A percentile compares a stretch with the other conserved stretches of the same genome.
phyloP scores from a whole-genome alignment of 495 filamentous ascomycete genomes.

The Neurospora sp. region DNA sequence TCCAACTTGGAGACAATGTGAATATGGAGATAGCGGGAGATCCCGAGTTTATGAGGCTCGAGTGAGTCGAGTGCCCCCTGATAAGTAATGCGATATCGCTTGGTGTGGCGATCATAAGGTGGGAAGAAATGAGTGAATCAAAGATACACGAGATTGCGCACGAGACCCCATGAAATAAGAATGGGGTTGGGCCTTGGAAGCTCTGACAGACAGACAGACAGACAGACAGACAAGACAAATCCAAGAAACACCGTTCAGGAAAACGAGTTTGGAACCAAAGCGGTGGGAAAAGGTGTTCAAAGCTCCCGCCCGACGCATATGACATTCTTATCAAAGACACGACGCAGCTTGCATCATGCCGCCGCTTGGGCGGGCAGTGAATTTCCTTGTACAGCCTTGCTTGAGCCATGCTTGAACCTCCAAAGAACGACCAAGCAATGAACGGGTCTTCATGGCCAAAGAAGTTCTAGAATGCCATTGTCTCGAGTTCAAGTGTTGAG shows the following conservation, averaged over 20 bases:
- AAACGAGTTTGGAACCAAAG: background rate
- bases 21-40: background rate
- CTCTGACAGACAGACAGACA: background rate
- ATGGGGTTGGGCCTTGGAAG: background rate
- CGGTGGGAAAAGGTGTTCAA: background rate
- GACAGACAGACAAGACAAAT: background rate
- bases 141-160: background rate
- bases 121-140: background rate
- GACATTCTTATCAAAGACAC: background rate
- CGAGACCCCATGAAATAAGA: background rate
- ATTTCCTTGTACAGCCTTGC: background rate
- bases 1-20: background rate
- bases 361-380: background rate
- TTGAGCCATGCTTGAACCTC: background rate
- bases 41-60: background rate
- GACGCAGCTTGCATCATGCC: background rate
- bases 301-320: background rate
- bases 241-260: background rate
- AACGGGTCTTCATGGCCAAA: background rate
- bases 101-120: background rate
- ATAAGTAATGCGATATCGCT: background rate
- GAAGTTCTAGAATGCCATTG: background rate
- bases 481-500: conserved; percentile 9
- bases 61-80: background rate
- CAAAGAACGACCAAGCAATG: background rate